Evolutionary conservation across 2,329 filamentous ascomycete species (phyloP), one percentile per base, ranked within the genome.

Genomic region (Fusarium poae): DNA sequence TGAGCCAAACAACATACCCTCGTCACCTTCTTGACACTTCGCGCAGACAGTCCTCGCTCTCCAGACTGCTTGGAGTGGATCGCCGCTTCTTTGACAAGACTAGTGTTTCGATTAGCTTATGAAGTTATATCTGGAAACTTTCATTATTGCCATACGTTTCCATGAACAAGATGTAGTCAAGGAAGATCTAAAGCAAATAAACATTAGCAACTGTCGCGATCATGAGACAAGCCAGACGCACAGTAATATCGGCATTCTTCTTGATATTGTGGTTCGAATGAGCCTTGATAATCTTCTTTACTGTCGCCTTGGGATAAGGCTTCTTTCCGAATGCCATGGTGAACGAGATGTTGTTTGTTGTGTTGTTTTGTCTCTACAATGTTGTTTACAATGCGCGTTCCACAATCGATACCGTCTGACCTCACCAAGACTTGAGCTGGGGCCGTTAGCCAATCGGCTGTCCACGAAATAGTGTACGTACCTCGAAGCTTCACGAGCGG

Each of bases 251-350:
- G 30, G 90, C 91, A 79, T 96, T 94, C 79, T 93, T 96, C 82
- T 90, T 93, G 67, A 97, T 80, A 68, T 87, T 91, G 76, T 90
- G 89, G 67, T 92, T 91, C 11, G 93, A 91, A 79, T 97, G 93
- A 20, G 93, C 93, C 81, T 97, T 97, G 75, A 97, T 85, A 63
- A 97, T 95, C 79, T 94, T 94, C 80, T 94, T 96, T 73, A 97
- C 85, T 0, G 92, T 96, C 20, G 88, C 89, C 67, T 94, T 90
- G 13, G 94, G 94, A 75, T 97, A 97, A 16, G 92, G 84, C 72
- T 93, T 95, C 75, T 91, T 89, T 23, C 88, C 84, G 15, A 79
- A 72, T 5, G 77, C 78, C 78, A 80, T 80, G 39, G 59, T 65
- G 46, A 63, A 37, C 54, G 30, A 30, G 39, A 35, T 58, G 23